phyloP scores from a whole-genome alignment of 2,329 filamentous ascomycete species.

The Claviceps purpurea region DNA sequence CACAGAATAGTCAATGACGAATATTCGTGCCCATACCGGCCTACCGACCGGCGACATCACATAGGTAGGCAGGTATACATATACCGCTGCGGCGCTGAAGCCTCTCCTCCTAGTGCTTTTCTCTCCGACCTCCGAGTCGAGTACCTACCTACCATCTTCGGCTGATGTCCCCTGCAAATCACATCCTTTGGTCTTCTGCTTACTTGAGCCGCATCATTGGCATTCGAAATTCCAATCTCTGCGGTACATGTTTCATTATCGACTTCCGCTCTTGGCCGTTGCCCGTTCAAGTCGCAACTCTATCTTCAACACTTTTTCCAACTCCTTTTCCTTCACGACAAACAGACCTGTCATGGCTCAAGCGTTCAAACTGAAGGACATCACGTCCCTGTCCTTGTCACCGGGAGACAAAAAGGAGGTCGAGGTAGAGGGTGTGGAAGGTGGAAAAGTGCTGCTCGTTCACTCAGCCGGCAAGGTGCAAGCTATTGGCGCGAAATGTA shows the following conservation, averaged over 20 bases:
- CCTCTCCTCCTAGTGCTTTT: not conserved
- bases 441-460: constrained; percentile 73
- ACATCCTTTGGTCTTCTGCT: not conserved
- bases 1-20: not conserved
- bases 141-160: not conserved
- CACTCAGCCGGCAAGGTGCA: constrained; percentile 65
- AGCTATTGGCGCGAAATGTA: constrained; percentile 73
- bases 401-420: constrained; percentile 76
- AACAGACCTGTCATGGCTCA: constrained; percentile 31
- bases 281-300: not conserved
- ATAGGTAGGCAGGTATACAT: not conserved
- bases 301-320: not conserved
- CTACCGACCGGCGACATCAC: too few species aligned
- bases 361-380: constrained; percentile 61
- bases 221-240: not conserved
- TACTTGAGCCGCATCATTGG: not conserved
- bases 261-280: not conserved
- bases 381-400: constrained; percentile 61
- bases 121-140: not conserved
- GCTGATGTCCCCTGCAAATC: not conserved
- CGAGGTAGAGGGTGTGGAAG: constrained; percentile 80
- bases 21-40: not conserved
- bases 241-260: constrained; percentile 4
- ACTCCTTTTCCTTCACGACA: constrained; percentile 12
- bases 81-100: too few species aligned